These are phyloP conservation scores for Agarophyton chilense DNA, from an alignment of 23 red algal genomes.

Conservation along the genomic window DNA sequence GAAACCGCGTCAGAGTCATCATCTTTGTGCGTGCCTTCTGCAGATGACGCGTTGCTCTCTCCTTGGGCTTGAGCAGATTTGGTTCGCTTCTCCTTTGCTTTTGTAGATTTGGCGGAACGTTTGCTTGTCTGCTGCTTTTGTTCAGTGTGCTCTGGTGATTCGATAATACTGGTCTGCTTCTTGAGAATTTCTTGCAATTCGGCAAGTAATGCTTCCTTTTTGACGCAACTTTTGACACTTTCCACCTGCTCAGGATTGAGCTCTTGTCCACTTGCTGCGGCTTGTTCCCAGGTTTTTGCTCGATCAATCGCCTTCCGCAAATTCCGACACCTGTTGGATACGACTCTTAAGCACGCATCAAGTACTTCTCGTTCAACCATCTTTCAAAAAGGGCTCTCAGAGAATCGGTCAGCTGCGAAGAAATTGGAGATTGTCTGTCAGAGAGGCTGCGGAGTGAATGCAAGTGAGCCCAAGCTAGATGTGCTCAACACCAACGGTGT, in stretches of 20 bases:
- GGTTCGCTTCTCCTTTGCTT: constrained; percentile 24
- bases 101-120: constrained; percentile 41
- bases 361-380: constrained; percentile 36
- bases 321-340: constrained; percentile 63
- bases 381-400: neutral
- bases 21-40: neutral
- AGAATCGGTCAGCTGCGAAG: neutral
- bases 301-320: constrained; percentile 66
- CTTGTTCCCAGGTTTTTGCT: constrained; percentile 39
- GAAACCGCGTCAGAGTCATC: constrained; percentile 2
- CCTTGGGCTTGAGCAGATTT: neutral
- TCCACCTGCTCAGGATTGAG: constrained; percentile 59
- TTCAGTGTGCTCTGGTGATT: constrained; percentile 4
- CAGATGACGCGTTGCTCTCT: neutral
- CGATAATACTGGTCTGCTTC: constrained; percentile 54
- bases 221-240: constrained; percentile 23
- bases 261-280: constrained; percentile 26
- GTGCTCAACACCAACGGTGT: neutral
- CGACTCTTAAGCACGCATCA: constrained; percentile 19
- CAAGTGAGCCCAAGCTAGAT: neutral
- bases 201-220: constrained; percentile 50
- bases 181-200: constrained; percentile 70
- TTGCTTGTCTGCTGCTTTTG: constrained; percentile 7
- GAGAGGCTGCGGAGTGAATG: neutral
- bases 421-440: neutral